Evolutionary conservation across 164 flowering plant genomes (phyloP).

Genomic region (Vitis labrusca): DNA sequence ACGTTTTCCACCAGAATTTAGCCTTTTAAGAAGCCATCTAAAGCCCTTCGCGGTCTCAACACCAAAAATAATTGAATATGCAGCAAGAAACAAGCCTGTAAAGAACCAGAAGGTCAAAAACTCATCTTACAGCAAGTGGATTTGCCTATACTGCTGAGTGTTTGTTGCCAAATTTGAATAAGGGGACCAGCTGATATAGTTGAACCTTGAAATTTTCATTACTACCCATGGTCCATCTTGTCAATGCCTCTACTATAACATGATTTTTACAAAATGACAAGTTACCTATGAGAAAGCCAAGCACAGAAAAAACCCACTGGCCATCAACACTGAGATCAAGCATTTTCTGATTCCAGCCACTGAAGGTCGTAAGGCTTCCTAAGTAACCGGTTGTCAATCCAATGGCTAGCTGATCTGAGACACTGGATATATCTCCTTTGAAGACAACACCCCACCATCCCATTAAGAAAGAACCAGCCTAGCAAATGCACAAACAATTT

Average conservation of each 20-base stretch:
- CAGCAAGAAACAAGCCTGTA: conserved; percentile 71
- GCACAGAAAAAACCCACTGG: conserved; percentile 54
- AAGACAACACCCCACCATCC: conserved; percentile 93
- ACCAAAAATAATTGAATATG: conserved; percentile 62
- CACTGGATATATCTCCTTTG: conserved; percentile 56
- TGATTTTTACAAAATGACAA: conserved; percentile 1
- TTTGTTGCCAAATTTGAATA: neutral
- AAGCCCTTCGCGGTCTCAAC: conserved; percentile 74
- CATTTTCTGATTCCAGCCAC: conserved; percentile 99
- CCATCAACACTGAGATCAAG: conserved; percentile 73
- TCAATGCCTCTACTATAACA: neutral
- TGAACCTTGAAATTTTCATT: neutral
- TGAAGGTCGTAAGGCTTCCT: conserved; percentile 97
- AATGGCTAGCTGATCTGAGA: conserved; percentile 72
- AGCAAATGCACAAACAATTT: neutral
- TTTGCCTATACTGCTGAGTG: no score
- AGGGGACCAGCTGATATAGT: neutral
- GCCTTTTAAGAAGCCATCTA: conserved; percentile 40
- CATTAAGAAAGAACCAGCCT: conserved; percentile 97
- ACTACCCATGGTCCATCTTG: neutral
- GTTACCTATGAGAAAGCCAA: conserved; percentile 68
- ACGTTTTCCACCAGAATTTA: conserved; percentile 7
- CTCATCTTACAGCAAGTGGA: neutral
- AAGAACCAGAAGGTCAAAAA: conserved; percentile 1
- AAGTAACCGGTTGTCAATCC: conserved; percentile 89